Percentiles rank a stretch among this genome's conserved stretches.
These are phyloP conservation scores for Pythium aquatile DNA, from an alignment of 352 stramenopile species.

Conservation along the genomic window DNA sequence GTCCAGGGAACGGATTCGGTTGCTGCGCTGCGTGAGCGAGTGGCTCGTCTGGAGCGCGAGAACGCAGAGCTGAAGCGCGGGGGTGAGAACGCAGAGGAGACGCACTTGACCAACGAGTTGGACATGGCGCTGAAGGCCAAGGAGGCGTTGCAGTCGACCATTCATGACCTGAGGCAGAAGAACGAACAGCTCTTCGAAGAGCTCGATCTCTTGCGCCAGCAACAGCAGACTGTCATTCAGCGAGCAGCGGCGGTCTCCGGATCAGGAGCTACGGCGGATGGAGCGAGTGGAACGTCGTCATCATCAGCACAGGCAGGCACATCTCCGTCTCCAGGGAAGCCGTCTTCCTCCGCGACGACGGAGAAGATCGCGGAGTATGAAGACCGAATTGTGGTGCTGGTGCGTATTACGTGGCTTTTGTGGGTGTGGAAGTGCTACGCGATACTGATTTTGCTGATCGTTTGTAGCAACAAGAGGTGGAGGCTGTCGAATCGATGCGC, in stretches of 20 bases:
- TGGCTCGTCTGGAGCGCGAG: constrained; percentile 75
- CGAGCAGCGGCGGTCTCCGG: background rate
- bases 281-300: background rate
- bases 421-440: constrained; percentile 1
- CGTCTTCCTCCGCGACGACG: constrained; percentile 8
- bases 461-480: constrained; percentile 49
- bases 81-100: constrained; percentile 43
- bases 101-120: constrained; percentile 64
- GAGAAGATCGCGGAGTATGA: constrained; percentile 68
- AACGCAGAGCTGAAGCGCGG: constrained; percentile 67
- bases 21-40: constrained; percentile 46
- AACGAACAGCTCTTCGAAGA: constrained; percentile 74
- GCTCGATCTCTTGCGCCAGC: constrained; percentile 28
- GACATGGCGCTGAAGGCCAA: constrained; percentile 78
- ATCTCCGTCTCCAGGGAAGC: constrained; percentile 11
- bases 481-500: constrained; percentile 74
- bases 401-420: constrained; percentile 26
- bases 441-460: constrained; percentile 3
- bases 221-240: background rate
- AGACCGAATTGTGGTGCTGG: constrained; percentile 67
- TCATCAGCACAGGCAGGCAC: constrained; percentile 2
- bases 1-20: constrained; percentile 67
- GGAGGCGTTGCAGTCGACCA: constrained; percentile 59
- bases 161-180: constrained; percentile 75
- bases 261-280: background rate